These are phyloP conservation scores for Paraconiothyrium sp. DNA, from an alignment of 2,329 filamentous ascomycete species.

Conservation along the genomic window DNA sequence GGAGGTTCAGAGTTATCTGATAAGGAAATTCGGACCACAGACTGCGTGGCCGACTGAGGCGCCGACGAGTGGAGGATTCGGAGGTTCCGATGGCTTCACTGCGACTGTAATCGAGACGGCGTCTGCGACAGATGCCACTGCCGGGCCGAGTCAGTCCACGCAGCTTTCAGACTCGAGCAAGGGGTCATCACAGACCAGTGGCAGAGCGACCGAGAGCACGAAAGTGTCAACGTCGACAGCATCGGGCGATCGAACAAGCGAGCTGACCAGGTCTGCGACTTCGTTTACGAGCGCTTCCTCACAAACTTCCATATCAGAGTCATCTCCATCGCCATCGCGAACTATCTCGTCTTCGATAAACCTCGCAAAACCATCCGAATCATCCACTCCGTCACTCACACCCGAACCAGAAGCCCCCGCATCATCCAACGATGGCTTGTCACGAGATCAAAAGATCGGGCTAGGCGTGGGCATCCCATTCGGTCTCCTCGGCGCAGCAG, in stretches of 20 bases:
- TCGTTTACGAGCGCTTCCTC: slow-evolving; percentile 15
- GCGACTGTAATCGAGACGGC: slow-evolving; percentile 18
- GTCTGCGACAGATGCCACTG: slow-evolving; percentile 4
- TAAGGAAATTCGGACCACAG: slow-evolving; percentile 42
- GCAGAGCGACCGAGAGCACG: slow-evolving; percentile 17
- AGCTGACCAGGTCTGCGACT: slow-evolving; percentile 1
- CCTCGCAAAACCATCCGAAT: slow-evolving; percentile 15
- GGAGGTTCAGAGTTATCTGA: slow-evolving; percentile 47
- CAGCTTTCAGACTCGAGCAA: slow-evolving; percentile 10
- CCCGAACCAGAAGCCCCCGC: slow-evolving; percentile 29
- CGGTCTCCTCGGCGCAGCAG: slow-evolving; percentile 64
- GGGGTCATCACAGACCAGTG: slow-evolving; percentile 15
- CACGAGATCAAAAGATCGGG: slow-evolving; percentile 41
- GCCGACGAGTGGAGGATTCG: slow-evolving; percentile 21
- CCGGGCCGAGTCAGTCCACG: slow-evolving; percentile 9
- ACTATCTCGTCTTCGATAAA: slow-evolving; percentile 11
- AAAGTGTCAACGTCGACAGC: slow-evolving; percentile 14
- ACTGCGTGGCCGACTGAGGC: slow-evolving; percentile 37
- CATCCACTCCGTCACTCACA: slow-evolving; percentile 25
- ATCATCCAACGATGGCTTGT: slow-evolving; percentile 31
- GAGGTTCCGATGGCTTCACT: slow-evolving; percentile 7
- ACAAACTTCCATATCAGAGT: background rate
- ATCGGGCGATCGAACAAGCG: slow-evolving; percentile 11
- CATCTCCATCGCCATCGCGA: slow-evolving; percentile 9
- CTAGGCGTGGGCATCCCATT: slow-evolving; percentile 60